Evolutionary conservation across 306 rosid species (phyloP), one percentile per base, ranked within the genome.

Genomic region (Neltuma alba): DNA sequence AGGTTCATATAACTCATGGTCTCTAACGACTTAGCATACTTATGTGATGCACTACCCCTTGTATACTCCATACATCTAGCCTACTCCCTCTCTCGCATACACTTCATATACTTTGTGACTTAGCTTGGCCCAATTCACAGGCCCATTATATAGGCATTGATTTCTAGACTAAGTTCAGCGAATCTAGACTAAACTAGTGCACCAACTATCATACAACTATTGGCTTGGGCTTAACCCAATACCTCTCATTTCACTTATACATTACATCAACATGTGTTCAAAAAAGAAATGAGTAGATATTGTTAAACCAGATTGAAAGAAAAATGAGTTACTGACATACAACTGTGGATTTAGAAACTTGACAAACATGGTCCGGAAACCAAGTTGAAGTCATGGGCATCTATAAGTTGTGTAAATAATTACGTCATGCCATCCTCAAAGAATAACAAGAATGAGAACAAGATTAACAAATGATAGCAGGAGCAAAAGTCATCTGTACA

Each of bases 401-500:
- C 48, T 66, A 74, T 23, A 66, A 23, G 73, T 57, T 48, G 15
- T 2, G 37, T 62, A 75, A 69, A 65, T 77, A 57, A 50, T 78
- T 33, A 73, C 31, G 23, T 50, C 58, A 12, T 50, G 37, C 33
- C 37, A 33, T 57, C 42, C 36, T 44, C 55, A 68, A 58, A 6
- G 42, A 74, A 54, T 65, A 34, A 73, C 73, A 27, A 34, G 18
- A 48, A 68, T 61, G 18, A 34, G 13, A 73, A 80, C 23, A 83
- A 44, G 73, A 77, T 60, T 61, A 76, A 80, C 1, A 66, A 9
- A 62, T 36, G 0, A 54, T 67, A 76, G 50, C 52, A 66, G 65
- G 78, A 72, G 44, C 6, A 31, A 3, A 80, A 70, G 31, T 50
- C 73, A 77, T 57, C 16, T 72, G 42, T 71, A 65, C 70, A 76